phyloP scores from a whole-genome alignment of 1,284 basidiomycete genomes.

The Boletellus deceptivus region DNA sequence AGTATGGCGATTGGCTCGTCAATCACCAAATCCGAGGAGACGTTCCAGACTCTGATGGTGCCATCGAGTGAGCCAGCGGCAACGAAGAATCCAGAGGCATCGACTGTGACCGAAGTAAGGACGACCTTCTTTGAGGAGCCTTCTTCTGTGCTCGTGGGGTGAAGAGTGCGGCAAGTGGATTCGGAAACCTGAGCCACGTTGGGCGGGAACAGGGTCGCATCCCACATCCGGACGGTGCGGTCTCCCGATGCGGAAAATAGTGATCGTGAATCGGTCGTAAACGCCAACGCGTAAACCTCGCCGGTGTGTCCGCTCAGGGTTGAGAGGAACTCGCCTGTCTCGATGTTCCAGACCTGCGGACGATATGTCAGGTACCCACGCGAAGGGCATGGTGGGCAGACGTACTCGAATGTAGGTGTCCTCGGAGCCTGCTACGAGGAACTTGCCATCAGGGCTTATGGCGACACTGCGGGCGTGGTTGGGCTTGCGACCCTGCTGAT shows the following conservation, averaged over 20 bases:
- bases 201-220: slow-evolving; percentile 26
- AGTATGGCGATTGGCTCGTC: slow-evolving; percentile 23
- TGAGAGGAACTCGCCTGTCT: slow-evolving; percentile 28
- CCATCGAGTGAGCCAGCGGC: slow-evolving; percentile 36
- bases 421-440: slow-evolving; percentile 34
- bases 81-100: slow-evolving; percentile 27
- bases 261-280: slow-evolving; percentile 30
- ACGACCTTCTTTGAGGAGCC: slow-evolving; percentile 23
- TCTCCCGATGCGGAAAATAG: slow-evolving; percentile 36
- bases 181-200: slow-evolving; percentile 21
- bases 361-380: background rate
- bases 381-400: background rate
- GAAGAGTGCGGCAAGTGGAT: slow-evolving; percentile 23
- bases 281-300: slow-evolving; percentile 33
- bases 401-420: slow-evolving; percentile 32
- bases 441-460: slow-evolving; percentile 32
- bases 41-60: slow-evolving; percentile 29
- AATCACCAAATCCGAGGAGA: slow-evolving; percentile 15
- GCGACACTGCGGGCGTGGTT: slow-evolving; percentile 35
- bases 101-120: slow-evolving; percentile 32
- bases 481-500: slow-evolving; percentile 19
- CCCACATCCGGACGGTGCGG: slow-evolving; percentile 31
- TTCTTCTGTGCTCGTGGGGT: slow-evolving; percentile 13
- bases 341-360: slow-evolving; percentile 26
- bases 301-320: slow-evolving; percentile 30